Percentiles rank a stretch among this genome's conserved stretches.
Conservation (phyloP, 1,139 yeast genomes). For the Yamadazyma spencermartinsiae region DNA sequence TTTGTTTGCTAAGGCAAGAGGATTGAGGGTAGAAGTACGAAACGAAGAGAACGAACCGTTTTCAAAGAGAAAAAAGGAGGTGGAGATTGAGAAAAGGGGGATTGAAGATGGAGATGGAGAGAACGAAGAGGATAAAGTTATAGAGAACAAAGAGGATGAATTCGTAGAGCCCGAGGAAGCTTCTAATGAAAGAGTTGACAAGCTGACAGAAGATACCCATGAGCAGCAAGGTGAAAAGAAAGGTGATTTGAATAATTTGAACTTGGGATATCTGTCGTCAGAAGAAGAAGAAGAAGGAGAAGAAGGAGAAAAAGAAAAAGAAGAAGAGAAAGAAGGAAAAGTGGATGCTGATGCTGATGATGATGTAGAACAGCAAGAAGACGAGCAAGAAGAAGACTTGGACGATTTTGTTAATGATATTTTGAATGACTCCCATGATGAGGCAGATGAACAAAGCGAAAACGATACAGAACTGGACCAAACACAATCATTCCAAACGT, state of each 20-base stretch:
- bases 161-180: background rate
- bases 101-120: constrained; percentile 5
- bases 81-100: constrained; percentile 15
- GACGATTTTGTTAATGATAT: constrained; percentile 12
- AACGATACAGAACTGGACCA: constrained; percentile 8
- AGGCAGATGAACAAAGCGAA: constrained; percentile 11
- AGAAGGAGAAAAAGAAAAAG: constrained; percentile 3
- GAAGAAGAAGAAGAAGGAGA: constrained; percentile 4
- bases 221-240: too few species aligned
- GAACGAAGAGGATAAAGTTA: constrained; percentile 2
- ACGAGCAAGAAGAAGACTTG: constrained; percentile 5
- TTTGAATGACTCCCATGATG: constrained; percentile 5
- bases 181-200: background rate
- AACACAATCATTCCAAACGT: constrained; percentile 5
- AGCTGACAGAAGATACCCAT: background rate
- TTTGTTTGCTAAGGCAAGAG: constrained; percentile 33
- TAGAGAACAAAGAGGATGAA: background rate
- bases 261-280: constrained; percentile 8
- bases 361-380: constrained; percentile 1
- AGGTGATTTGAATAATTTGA: constrained; percentile 1
- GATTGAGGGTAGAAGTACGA: constrained; percentile 19
- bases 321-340: constrained; percentile 2
- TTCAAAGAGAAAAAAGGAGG: constrained; percentile 20
- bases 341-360: background rate
- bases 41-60: constrained; percentile 1